Base-by-base conservation (phyloP, 2,329 filamentous ascomycete genomes). In the Trichoderma brevicompactum region DNA sequence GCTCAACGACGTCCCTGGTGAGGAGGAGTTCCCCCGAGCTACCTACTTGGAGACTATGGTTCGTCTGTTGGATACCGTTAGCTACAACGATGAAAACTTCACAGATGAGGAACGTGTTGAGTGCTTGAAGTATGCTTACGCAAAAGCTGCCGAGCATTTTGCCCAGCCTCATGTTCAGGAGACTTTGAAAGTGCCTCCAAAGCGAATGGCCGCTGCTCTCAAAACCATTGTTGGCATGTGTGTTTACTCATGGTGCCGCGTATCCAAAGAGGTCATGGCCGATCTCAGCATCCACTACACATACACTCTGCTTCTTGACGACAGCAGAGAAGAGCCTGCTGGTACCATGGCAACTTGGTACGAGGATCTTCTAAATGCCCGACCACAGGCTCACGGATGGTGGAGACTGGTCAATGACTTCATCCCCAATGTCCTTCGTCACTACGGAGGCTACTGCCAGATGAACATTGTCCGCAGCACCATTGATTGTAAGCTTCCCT, bases 191-290 rank as follows among this genome's bases (percentile, higher is more conserved):
- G 63, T 66, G 13, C 40, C 52, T 48, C 68, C 66, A 5, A 65
- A 65, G 64, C 53, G 58, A 23, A 41, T 69, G 32, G 60, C 68
- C 32, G 65, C 66, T 7, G n/a, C 67, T 49, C 46, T 49, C 46
- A 49, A 64, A 44, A 71, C 69, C 32, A 70, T 74, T 66, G 72
- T 72, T 2, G 70, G 72, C 65, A 68, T 75, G 32, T 71, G 72
- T 9, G 71, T 72, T 32, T 75, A 75, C 64, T 69, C 69, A n/a
- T 72, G 74, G 53, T 65, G 70, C 40, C 72, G 70, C 66, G 71
- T 64, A 0, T 62, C 58, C n/a, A 58, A 58, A 19, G 67, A 71
- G 40, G 40, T 69, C 46, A 69, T 69, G 67, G 68, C 67, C 9
- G 69, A 66, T 40, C 60, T 71, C n/a, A 66, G 62, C 61, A 71